Evolutionary conservation across 2,329 filamentous ascomycete species (phyloP).

Genomic region (Aspergillus nomiae): DNA sequence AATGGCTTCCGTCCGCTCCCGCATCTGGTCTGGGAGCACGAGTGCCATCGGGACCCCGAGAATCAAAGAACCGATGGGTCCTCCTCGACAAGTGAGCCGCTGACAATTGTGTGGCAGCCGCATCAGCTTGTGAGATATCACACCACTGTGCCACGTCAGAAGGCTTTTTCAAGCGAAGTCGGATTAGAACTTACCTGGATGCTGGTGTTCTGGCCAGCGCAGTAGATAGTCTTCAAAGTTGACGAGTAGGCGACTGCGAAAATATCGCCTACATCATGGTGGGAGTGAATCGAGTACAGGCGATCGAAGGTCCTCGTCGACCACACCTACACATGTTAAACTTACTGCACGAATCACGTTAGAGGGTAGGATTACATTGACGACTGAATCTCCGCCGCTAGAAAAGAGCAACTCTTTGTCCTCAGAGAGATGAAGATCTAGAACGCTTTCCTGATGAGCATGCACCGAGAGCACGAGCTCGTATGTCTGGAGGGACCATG

Average conservation of each 20-base stretch:
- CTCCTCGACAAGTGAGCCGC: slow-evolving; percentile 73
- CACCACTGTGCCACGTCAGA: slow-evolving; percentile 64
- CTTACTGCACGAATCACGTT: not conserved
- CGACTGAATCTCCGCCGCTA: slow-evolving; percentile 86
- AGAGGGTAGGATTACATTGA: slow-evolving; percentile 62
- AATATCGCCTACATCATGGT: slow-evolving; percentile 91
- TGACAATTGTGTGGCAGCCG: slow-evolving; percentile 64
- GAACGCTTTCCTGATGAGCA: slow-evolving; percentile 87
- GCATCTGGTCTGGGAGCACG: slow-evolving; percentile 73
- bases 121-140: slow-evolving; percentile 64
- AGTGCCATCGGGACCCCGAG: slow-evolving; percentile 77
- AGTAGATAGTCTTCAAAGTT: slow-evolving; percentile 77
- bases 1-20: slow-evolving; percentile 51
- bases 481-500: slow-evolving; percentile 88
- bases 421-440: slow-evolving; percentile 78
- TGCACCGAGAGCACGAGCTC: slow-evolving; percentile 77
- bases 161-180: not conserved
- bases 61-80: slow-evolving; percentile 91
- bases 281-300: slow-evolving; percentile 87
- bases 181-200: slow-evolving; percentile 62
- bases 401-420: slow-evolving; percentile 81
- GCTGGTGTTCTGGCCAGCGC: slow-evolving; percentile 90
- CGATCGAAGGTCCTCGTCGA: slow-evolving; percentile 73
- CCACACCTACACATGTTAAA: slow-evolving; percentile 63
- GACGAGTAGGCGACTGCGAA: slow-evolving; percentile 92